Percentiles rank a stretch among this genome's conserved stretches.
Conservation (phyloP, 305 asterid species). For the Fraxinus platypoda region DNA sequence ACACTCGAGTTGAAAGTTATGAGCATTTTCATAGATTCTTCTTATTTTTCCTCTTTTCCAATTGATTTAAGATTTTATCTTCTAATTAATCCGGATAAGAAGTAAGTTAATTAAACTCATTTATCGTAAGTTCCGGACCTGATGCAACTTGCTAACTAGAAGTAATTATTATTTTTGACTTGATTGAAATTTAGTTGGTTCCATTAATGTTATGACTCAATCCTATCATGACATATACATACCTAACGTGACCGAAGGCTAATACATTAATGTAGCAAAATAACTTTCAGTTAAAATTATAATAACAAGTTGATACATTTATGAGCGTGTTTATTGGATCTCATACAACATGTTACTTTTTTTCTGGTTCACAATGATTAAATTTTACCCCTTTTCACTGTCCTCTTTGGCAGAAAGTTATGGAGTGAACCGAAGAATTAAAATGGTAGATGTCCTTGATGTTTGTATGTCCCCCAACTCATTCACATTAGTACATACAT, state of each 20-base stretch:
- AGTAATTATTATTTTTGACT: not conserved
- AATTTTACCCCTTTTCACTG: not conserved
- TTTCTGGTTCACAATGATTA: not conserved
- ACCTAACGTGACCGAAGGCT: not conserved
- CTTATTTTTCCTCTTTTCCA: too few relatives aligned
- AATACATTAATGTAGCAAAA: not conserved
- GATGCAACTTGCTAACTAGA: not conserved
- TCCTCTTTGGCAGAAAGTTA: not conserved
- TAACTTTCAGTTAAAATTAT: not conserved
- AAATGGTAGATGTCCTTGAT: not conserved
- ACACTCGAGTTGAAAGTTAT: too few relatives aligned
- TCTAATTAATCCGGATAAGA: too few relatives aligned
- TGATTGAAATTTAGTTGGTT: too few relatives aligned
- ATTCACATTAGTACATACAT: slow-evolving; percentile 2
- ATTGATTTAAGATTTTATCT: too few relatives aligned
- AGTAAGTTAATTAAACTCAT: not conserved
- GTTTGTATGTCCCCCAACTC: slow-evolving; percentile 22
- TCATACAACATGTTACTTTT: not conserved
- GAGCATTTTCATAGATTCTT: too few relatives aligned
- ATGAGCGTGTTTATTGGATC: not conserved
- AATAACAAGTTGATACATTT: not conserved
- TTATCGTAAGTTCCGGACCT: not conserved
- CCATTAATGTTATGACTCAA: too few relatives aligned
- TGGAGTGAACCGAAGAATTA: not conserved
- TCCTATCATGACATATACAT: not conserved